Conservation (phyloP, 2,329 filamentous ascomycete species). For the Exophiala oligosperma region DNA sequence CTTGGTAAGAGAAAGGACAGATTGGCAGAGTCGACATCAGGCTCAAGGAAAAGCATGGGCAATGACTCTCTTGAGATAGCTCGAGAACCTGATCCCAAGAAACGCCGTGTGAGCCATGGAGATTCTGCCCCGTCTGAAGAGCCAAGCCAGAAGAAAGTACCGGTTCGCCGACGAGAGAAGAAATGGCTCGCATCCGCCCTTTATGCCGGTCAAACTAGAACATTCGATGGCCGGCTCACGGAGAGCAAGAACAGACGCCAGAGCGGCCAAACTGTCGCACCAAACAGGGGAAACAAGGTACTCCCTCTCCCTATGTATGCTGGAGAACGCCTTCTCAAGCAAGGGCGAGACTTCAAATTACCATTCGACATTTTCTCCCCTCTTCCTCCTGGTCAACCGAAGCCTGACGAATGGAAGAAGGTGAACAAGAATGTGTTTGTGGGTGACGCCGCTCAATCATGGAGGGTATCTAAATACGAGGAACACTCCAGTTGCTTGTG, state of each 20-base stretch:
- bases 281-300: conserved; percentile 52
- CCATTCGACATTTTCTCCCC: conserved; percentile 90
- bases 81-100: conserved; percentile 39
- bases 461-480: conserved; percentile 75
- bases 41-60: conserved; percentile 48
- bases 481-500: conserved; percentile 80
- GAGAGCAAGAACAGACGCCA: conserved; percentile 48
- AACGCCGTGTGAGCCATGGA: conserved; percentile 40
- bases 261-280: conserved; percentile 42
- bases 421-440: conserved; percentile 92
- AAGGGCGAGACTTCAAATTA: conserved; percentile 79
- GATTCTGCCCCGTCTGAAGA: conserved; percentile 7
- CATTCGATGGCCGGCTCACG: conserved; percentile 47
- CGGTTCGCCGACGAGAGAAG: conserved; percentile 58
- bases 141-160: conserved; percentile 17
- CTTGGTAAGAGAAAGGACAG: conserved; percentile 60
- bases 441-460: conserved; percentile 75
- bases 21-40: conserved; percentile 60
- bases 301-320: conserved; percentile 79
- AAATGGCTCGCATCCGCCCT: conserved; percentile 80
- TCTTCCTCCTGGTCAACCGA: conserved; percentile 79
- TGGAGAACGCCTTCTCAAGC: conserved; percentile 68
- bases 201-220: conserved; percentile 75
- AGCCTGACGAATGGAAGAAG: conserved; percentile 89
- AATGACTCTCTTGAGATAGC: conserved; percentile 21